Base-by-base conservation (phyloP, 768 basidiomycete genomes). In the Fomitopsis serialis region DNA sequence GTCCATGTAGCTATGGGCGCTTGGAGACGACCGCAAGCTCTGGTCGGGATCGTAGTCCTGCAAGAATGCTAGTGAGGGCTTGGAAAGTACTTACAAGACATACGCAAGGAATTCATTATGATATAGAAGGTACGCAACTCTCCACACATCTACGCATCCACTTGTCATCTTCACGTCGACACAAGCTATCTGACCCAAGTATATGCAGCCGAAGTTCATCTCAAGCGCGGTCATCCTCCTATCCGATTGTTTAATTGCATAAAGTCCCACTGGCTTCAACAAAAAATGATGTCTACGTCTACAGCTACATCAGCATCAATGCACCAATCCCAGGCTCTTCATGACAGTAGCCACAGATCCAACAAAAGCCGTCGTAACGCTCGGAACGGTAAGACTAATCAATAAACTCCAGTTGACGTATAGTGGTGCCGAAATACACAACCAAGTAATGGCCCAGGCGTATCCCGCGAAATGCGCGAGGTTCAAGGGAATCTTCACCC, bases 371-470 rank as follows among this genome's bases (percentile, higher is more conserved):
- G 37, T 40, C 4, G 15, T 40, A 15, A 34, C 21, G n/a, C 24
- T 45, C 24, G 44, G 24, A 3, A 45, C 6, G 44, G 44, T 6
- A 9, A 27, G 24, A 17, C 44, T 22, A 22, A 27, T 25, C 5
- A 45, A 8, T 19, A 45, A 19, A 45, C 23, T 45, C 35, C 51
- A 52, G 25, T 27, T 22, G n/a, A 45, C 23, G 19, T 58, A 61
- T 25, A 42, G 15, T 19, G 52, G 44, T 2, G 29, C 48, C 40
- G 55, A 40, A 9, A 12, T 44, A 13, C 43, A 52, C 17, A 58
- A 42, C 55, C 58, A 61, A 10, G 29, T 42, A 13, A 45, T 48
- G 22, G 54, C 54, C 61, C 61, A 61, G n/a, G 47, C 34, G 17
- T 57, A 59, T 9, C 61, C 61, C 24, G 57, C n/a, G 2, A 46